Conservation (phyloP, 345 rosid genomes). For the Alliaria petiolata region DNA sequence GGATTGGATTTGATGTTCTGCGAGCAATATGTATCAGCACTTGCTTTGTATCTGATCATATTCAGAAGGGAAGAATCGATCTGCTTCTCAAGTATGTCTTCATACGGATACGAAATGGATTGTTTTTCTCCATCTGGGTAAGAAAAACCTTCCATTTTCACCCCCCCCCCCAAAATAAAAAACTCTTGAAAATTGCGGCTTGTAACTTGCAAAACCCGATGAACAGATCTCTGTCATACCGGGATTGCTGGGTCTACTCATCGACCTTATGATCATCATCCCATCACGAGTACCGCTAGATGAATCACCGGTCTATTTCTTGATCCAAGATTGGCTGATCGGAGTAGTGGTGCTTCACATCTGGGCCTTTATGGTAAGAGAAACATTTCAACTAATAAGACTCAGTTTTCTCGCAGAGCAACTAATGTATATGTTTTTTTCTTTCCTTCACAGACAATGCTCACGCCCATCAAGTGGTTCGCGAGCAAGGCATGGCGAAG, state of each 20-base stretch:
- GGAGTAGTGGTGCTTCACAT: slow-evolving; percentile 18
- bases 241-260: slow-evolving; percentile 6
- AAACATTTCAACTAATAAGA: background rate
- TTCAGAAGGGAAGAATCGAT: slow-evolving; percentile 6
- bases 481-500: slow-evolving; percentile 6
- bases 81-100: slow-evolving; percentile 9
- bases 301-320: slow-evolving; percentile 11
- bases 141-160: background rate
- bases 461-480: slow-evolving; percentile 3
- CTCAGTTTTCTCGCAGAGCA: background rate
- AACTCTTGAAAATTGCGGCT: background rate
- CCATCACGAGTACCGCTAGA: slow-evolving; percentile 12
- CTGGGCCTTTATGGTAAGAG: slow-evolving; percentile 21
- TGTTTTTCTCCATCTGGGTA: slow-evolving; percentile 21
- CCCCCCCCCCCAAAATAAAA: background rate
- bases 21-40: background rate
- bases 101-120: background rate
- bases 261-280: slow-evolving; percentile 23
- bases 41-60: slow-evolving; percentile 5
- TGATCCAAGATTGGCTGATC: slow-evolving; percentile 21
- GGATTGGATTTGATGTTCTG: slow-evolving; percentile 6
- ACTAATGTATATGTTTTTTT: background rate
- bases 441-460: background rate
- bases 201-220: slow-evolving; percentile 3
- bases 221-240: slow-evolving; percentile 17